Conservation (phyloP, 1,284 basidiomycete genomes). For the Ustilago xerochloae region DNA sequence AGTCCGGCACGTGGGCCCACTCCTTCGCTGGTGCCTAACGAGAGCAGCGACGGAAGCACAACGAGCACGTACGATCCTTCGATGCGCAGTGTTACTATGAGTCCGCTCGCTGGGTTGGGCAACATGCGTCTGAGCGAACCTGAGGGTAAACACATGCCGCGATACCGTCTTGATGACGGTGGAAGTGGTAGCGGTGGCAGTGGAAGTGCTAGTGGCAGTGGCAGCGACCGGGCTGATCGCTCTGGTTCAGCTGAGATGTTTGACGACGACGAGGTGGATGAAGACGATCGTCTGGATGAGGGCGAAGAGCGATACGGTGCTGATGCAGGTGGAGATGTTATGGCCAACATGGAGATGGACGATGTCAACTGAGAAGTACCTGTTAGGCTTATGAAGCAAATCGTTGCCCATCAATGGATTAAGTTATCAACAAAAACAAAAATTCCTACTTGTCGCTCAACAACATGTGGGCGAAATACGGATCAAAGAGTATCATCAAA, state of each 20-base stretch:
- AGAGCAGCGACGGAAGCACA: constrained; percentile 51
- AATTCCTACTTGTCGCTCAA: too few species aligned
- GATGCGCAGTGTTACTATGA: constrained; percentile 46
- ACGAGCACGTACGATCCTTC: constrained; percentile 46
- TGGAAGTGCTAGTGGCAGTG: constrained; percentile 26
- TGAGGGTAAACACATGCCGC: constrained; percentile 20
- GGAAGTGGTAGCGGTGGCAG: constrained; percentile 29
- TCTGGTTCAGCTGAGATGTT: constrained; percentile 55
- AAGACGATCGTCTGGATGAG: constrained; percentile 37
- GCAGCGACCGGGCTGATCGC: constrained; percentile 42
- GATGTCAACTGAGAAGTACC: constrained; percentile 43
- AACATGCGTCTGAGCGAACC: constrained; percentile 39
- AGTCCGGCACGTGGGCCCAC: constrained; percentile 45
- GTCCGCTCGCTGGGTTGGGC: constrained; percentile 43
- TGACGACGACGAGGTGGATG: constrained; percentile 64
- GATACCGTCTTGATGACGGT: constrained; percentile 44
- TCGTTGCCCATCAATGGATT: too few species aligned
- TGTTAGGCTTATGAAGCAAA: too few species aligned
- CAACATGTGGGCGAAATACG: too few species aligned
- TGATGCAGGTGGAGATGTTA: constrained; percentile 60
- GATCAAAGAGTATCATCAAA: too few species aligned
- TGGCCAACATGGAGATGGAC: constrained; percentile 68
- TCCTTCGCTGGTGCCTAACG: constrained; percentile 41
- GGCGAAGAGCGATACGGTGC: constrained; percentile 65
- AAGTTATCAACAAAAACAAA: too few species aligned